Percentiles rank a stretch among this genome's conserved stretches.
Evolutionary conservation across 225 moss, liverwort and hornwort genomes (phyloP).

Genomic region (Physcomitrellopsis africana): DNA sequence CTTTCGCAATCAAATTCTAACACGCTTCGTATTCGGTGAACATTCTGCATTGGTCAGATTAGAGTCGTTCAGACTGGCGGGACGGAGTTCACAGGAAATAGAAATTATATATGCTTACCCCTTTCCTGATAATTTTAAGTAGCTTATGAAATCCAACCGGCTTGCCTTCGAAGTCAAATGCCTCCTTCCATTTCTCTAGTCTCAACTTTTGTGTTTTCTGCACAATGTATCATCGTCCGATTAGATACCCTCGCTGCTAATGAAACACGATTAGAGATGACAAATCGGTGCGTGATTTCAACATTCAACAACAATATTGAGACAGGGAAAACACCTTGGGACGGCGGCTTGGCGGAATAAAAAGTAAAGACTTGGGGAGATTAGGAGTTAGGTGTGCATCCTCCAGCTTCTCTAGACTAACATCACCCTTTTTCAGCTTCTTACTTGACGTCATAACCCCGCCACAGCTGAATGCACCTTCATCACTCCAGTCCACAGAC

Average conservation of each 20-base stretch:
- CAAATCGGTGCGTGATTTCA: no score
- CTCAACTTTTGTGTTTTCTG: constrained; percentile 68
- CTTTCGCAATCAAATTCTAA: not conserved
- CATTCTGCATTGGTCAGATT: not conserved
- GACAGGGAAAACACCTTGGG: constrained; percentile 34
- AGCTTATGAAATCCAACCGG: constrained; percentile 88
- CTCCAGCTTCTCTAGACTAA: constrained; percentile 31
- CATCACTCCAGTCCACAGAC: constrained; percentile 46
- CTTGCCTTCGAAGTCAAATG: constrained; percentile 83
- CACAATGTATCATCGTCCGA: constrained; percentile 18
- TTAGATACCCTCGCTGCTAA: constrained; percentile 21
- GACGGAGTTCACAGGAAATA: not conserved
- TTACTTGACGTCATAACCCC: constrained; percentile 60
- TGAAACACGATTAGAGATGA: no score
- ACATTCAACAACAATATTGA: no score
- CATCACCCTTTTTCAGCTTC: constrained; percentile 48
- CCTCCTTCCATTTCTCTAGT: constrained; percentile 80
- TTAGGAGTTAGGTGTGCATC: constrained; percentile 34
- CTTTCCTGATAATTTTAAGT: constrained; percentile 68
- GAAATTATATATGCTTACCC: constrained; percentile 43
- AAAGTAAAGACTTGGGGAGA: constrained; percentile 45
- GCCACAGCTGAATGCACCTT: constrained; percentile 55
- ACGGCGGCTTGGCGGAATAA: constrained; percentile 46
- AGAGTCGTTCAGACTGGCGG: not conserved
- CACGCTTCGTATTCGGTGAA: not conserved